Evolutionary conservation across 805 yeast genomes (phyloP), one percentile per base, ranked within the genome.

Genomic region (Soucietia sequanensis): DNA sequence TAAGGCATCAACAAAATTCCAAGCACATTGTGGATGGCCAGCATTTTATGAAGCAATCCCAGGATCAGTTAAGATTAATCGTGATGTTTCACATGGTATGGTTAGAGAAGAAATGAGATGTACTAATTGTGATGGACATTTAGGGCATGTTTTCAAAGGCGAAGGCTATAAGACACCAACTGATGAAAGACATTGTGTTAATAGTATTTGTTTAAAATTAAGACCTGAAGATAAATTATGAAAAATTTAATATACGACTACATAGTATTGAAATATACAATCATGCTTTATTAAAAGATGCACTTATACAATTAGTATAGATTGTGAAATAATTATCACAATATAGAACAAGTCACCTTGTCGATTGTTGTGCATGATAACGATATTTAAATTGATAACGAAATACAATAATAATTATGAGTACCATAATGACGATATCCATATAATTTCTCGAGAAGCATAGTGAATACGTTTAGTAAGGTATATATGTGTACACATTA

Each of bases 1-100:
- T 60, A 73, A 74, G 41, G 80, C 95, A 19, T 66, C 72, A 21
- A 75, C 96, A 3, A 91, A 93, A 59, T 93, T 93, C 50, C 81
- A 83, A 38, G 78, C 95, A 9, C 88, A 88, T 35, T 93, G 99
- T 60, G 99, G 99, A 2, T 93, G 99, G 99, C 99, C 99, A 1
- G 90, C 96, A 0, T 93, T 93, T 60, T 91, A 82, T 58, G 84
- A 87, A 38, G 96, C 95, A 1, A 66, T 86, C 25, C 95, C 95
- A 0, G 90, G 89, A 0, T 72, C 95, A 5, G 72, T 93, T 25
- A 70, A 60, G 14, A 68, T 82, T 9, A 61, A 73, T 39, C 70
- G 66, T 13, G 99, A 93, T 58, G 50, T 38, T 0, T 59, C 81
- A 6, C 61, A 65, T 32, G 98, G 98, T 0, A 89, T 84, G 93